Evolutionary conservation across 805 yeast species (phyloP).

Genomic region (Metschnikowia lochheadii): DNA sequence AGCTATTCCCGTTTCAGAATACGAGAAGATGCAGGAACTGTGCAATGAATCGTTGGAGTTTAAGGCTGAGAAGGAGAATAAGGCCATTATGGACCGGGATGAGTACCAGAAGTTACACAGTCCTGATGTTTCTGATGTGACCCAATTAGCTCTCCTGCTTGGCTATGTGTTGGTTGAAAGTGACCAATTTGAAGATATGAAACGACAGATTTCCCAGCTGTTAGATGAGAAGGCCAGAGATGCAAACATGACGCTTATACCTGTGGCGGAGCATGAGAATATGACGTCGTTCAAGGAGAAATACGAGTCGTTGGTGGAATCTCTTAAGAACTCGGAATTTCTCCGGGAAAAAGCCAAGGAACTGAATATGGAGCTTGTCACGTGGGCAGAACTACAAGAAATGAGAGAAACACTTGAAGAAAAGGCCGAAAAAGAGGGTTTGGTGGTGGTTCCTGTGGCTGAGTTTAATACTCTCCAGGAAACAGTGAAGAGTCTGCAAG

Average conservation of each 20-base stretch:
- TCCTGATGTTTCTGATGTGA: slow-evolving; percentile 8
- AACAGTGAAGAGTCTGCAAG: slow-evolving; percentile 5
- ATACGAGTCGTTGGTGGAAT: slow-evolving; percentile 1
- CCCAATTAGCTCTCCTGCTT: slow-evolving; percentile 6
- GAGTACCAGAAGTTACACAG: slow-evolving; percentile 2
- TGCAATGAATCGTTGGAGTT: slow-evolving; percentile 9
- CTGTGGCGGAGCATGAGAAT: slow-evolving; percentile 6
- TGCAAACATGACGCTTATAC: slow-evolving; percentile 8
- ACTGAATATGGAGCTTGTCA: slow-evolving; percentile 8
- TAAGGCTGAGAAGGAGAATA: slow-evolving; percentile 9
- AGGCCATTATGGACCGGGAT: slow-evolving; percentile 5
- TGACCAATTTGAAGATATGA: slow-evolving; percentile 7
- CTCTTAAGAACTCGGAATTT: slow-evolving; percentile 4
- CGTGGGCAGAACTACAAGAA: slow-evolving; percentile 9
- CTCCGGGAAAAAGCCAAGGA: slow-evolving; percentile 7
- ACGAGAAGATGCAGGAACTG: slow-evolving; percentile 2
- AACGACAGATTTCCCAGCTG: slow-evolving; percentile 6
- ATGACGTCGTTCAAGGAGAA: not conserved
- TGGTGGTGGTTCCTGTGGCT: slow-evolving; percentile 13
- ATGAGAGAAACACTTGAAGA: slow-evolving; percentile 15
- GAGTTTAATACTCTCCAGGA: slow-evolving; percentile 12
- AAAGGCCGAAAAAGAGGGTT: slow-evolving; percentile 17
- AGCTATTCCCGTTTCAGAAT: slow-evolving; percentile 11
- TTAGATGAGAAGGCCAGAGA: slow-evolving; percentile 11
- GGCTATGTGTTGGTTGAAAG: slow-evolving; percentile 5